Base-by-base conservation (phyloP, 192 early-diverging fungal species). In the Linnemannia schmuckeri region DNA sequence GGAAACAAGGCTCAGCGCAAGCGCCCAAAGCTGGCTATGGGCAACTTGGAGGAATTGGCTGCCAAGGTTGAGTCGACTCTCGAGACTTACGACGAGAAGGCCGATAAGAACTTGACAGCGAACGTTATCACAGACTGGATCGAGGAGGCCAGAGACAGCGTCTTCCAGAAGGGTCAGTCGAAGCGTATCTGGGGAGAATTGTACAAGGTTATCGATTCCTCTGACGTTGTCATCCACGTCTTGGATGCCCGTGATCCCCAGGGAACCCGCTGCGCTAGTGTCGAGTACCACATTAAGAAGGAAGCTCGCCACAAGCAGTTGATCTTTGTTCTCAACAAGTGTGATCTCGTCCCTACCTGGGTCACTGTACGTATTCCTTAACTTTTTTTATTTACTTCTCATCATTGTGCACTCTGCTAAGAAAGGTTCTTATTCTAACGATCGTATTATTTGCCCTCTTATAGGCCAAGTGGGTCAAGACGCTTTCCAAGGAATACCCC, bases 151-250 rank as follows among this genome's bases (percentile, higher is more conserved):
- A 92, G 96, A 80, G 97, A 97, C 85, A 96, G 97, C 84, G 94
- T 97, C 78, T 95, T 99, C 82, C 94, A 93, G 44, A 97, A 97
- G 61, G 98, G 98, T 74, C 97, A 98, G 82, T 98, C 97, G 3
- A 97, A 96, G 88, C 95, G 98, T 85, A 99, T 99, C 76, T 99
- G 98, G 98, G 95, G 95, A 90, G 98, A 99, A 89, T 90, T 99
- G 54, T 99, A 99, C 93, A 99, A 99, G 92, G 97, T 98, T 47
- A 94, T 99, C 68, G 98, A 99, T 89, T 98, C 97, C 22, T 98
- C 97, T 0, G 98, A 99, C 89, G 94, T 96, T 38, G 94, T 99
- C 63, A 95, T 98, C 77, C 98, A 98, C 77, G 99, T 99, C 8
- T 85, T 99, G 80, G 99, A 99, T 92, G 97, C 99, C n/a, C 93